phyloP scores from a whole-genome alignment of 2,329 filamentous ascomycete genomes.

The Bipolaris zeicola region DNA sequence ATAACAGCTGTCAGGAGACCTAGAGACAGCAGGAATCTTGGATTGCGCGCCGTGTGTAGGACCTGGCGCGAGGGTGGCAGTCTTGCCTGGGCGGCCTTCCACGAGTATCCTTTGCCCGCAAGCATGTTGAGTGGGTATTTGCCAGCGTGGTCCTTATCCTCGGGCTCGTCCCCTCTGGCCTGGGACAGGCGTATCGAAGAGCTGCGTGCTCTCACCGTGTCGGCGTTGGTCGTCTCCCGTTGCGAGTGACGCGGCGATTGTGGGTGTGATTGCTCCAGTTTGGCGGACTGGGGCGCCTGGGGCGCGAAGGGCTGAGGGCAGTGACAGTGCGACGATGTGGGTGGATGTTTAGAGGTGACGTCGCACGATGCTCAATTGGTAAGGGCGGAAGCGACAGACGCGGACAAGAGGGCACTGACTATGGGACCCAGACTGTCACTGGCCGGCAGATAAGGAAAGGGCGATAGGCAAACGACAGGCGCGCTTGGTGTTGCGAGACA shows the following conservation, averaged over 20 bases:
- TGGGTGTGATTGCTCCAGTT: conserved; percentile 36
- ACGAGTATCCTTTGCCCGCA: conserved; percentile 85
- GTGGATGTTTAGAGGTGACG: conserved; percentile 6
- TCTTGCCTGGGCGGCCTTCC: conserved; percentile 84
- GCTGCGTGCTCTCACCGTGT: conserved; percentile 38
- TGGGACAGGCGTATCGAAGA: conserved; percentile 42
- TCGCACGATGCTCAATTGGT: conserved; percentile 8
- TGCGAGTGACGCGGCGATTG: conserved; percentile 36
- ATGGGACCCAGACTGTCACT: background rate
- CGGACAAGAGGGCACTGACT: background rate
- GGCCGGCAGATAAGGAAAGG: background rate
- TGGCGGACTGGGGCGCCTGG: conserved; percentile 23
- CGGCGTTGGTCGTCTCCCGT: conserved; percentile 35
- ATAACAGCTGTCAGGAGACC: conserved; percentile 72
- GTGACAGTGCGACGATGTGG: background rate
- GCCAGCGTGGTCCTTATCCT: conserved; percentile 26
- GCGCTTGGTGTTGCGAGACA: conserved; percentile 10
- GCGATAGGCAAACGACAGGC: conserved; percentile 6
- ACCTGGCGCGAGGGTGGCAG: conserved; percentile 76
- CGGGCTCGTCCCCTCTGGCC: conserved; percentile 31
- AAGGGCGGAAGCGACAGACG: conserved; percentile 12
- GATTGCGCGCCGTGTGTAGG: conserved; percentile 69
- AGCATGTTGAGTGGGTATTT: conserved; percentile 65
- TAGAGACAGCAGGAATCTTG: conserved; percentile 76
- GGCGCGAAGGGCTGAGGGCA: conserved; percentile 12